phyloP scores from a whole-genome alignment of 1,284 basidiomycete species.

The Ustilago nuda region DNA sequence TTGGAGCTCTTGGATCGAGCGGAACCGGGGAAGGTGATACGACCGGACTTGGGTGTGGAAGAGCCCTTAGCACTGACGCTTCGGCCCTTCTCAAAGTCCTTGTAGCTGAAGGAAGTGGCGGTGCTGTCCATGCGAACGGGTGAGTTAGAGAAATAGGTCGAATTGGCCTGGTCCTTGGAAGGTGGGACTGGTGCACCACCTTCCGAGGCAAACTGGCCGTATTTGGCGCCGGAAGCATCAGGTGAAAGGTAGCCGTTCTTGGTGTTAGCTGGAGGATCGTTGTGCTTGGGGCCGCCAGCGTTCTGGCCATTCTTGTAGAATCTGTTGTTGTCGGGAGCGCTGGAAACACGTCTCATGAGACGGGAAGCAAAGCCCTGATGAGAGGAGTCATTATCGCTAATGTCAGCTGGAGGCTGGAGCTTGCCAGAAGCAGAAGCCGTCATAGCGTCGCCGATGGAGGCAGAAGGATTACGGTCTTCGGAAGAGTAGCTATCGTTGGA shows the following conservation, averaged over 20 bases:
- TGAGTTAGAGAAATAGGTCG: constrained; percentile 59
- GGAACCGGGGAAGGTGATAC: constrained; percentile 59
- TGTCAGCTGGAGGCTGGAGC: constrained; percentile 47
- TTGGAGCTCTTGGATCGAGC: constrained; percentile 53
- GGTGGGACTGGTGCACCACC: constrained; percentile 29
- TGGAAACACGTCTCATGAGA: constrained; percentile 85
- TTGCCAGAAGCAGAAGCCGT: constrained; percentile 45
- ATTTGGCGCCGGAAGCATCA: constrained; percentile 71
- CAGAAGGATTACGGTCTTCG: constrained; percentile 42
- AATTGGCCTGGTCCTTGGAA: constrained; percentile 21
- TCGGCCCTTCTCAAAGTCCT: constrained; percentile 62
- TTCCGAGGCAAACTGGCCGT: constrained; percentile 30
- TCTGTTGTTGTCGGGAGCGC: constrained; percentile 94
- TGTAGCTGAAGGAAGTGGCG: constrained; percentile 63
- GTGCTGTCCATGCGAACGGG: constrained; percentile 65
- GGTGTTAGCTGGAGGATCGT: constrained; percentile 16
- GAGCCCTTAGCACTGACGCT: constrained; percentile 43
- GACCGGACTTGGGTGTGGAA: constrained; percentile 53
- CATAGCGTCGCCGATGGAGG: constrained; percentile 44
- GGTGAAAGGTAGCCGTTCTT: constrained; percentile 67
- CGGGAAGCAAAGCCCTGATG: constrained; percentile 43
- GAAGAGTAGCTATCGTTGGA: constrained; percentile 62
- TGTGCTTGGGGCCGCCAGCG: constrained; percentile 15
- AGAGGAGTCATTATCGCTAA: constrained; percentile 31
- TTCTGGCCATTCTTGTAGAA: constrained; percentile 74